phyloP scores from a whole-genome alignment of 2,329 filamentous ascomycete species.

The Fusarium subglutinans region DNA sequence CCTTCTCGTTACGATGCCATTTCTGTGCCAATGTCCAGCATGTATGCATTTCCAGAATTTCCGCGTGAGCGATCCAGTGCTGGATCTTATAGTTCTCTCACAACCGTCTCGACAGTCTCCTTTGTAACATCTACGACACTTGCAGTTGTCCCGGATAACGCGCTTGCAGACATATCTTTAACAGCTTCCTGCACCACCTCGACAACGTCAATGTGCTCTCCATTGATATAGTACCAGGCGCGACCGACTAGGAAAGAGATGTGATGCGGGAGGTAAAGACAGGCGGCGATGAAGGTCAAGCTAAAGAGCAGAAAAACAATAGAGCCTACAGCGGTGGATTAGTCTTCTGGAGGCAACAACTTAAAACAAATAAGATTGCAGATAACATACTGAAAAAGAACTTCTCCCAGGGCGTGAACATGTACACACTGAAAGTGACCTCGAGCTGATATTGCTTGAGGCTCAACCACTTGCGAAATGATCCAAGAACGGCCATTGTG shows the following conservation, averaged over 20 bases:
- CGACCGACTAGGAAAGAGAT: constrained; percentile 82
- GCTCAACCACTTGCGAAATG: constrained; percentile 84
- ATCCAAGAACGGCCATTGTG: constrained; percentile 52
- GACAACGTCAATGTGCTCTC: constrained; percentile 71
- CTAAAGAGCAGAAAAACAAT: constrained; percentile 89
- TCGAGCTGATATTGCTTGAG: constrained; percentile 98
- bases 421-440: constrained; percentile 95
- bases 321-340: constrained; percentile 71
- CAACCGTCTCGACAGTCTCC: constrained; percentile 39
- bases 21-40: background rate
- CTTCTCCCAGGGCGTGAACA: constrained; percentile 95
- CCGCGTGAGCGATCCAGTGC: background rate
- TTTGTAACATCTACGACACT: constrained; percentile 39
- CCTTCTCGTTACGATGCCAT: background rate
- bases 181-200: constrained; percentile 47
- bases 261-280: constrained; percentile 94
- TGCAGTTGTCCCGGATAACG: constrained; percentile 41
- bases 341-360: background rate
- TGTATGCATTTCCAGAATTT: background rate
- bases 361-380: background rate
- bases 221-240: constrained; percentile 94
- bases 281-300: constrained; percentile 85
- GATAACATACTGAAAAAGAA: constrained; percentile 87
- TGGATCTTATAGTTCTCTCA: constrained; percentile 48
- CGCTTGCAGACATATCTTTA: constrained; percentile 45